A percentile compares a stretch with the other conserved stretches of the same genome.
Evolutionary conservation across 2,329 filamentous ascomycete species (phyloP).

Genomic region (Alternaria sp.): DNA sequence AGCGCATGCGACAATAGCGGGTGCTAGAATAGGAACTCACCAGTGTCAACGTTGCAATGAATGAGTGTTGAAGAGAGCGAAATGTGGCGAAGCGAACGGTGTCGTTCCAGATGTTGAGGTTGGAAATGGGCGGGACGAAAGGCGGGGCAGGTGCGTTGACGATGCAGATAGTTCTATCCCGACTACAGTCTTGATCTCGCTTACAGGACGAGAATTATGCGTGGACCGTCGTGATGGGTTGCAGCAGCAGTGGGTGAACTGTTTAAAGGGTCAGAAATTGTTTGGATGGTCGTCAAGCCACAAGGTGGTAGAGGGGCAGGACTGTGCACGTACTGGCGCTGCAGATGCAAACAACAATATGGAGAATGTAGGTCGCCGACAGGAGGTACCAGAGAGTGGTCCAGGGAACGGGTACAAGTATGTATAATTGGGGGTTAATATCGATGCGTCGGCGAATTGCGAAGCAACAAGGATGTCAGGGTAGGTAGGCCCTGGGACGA

Average conservation of each 20-base stretch:
- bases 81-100: neutral
- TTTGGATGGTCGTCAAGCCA: conserved; percentile 12
- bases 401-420: conserved; percentile 24
- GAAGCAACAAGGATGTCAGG: conserved; percentile 32
- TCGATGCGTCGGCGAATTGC: conserved; percentile 37
- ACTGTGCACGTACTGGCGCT: conserved; percentile 26
- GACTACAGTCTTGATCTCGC: conserved; percentile 13
- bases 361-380: conserved; percentile 22
- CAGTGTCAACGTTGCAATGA: neutral
- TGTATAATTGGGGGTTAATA: conserved; percentile 32
- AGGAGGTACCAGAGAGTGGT: conserved; percentile 30
- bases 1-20: neutral
- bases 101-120: conserved; percentile 1
- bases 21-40: conserved; percentile 6
- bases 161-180: conserved; percentile 13
- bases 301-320: conserved; percentile 11
- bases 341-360: conserved; percentile 19
- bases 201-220: conserved; percentile 7
- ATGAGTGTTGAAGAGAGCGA: conserved; percentile 1
- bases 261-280: conserved; percentile 8
- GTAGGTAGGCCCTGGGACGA: conserved; percentile 35
- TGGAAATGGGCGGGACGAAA: conserved; percentile 17
- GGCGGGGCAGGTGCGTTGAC: conserved; percentile 19
- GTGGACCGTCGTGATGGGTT: conserved; percentile 8
- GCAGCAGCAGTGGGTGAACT: conserved; percentile 13